Evolutionary conservation across 768 basidiomycete genomes (phyloP).

Genomic region (Boletus sensibilis): DNA sequence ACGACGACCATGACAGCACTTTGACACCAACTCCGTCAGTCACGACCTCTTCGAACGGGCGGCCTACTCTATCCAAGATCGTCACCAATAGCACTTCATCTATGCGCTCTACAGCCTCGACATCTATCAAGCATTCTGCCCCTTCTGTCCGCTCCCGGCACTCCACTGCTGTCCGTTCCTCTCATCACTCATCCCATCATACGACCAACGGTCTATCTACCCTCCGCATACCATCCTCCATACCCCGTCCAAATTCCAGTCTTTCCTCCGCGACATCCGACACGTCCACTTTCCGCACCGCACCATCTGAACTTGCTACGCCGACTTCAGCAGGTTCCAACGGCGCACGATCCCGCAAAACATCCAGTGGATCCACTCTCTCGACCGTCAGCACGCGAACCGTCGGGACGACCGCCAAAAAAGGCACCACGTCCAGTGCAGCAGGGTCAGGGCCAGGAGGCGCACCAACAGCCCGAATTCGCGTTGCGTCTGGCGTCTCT

Average conservation of each 20-base stretch:
- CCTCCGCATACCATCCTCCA: constrained; percentile 31
- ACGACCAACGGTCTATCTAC: constrained; percentile 25
- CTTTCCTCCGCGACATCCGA: constrained; percentile 34
- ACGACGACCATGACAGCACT: constrained; percentile 11
- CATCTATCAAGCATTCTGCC: constrained; percentile 15
- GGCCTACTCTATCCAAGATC: constrained; percentile 27
- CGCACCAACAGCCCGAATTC: constrained; percentile 6
- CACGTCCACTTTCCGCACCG: constrained; percentile 31
- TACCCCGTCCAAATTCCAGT: constrained; percentile 27
- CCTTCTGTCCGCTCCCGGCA: constrained; percentile 21
- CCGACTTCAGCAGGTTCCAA: constrained; percentile 28
- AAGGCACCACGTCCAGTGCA: constrained; percentile 1
- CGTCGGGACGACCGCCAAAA: constrained; percentile 28
- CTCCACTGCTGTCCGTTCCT: constrained; percentile 27
- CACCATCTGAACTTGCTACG: constrained; percentile 28
- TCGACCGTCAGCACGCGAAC: constrained; percentile 33
- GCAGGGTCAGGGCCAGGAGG: constrained; percentile 12
- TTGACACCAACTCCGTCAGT: constrained; percentile 17
- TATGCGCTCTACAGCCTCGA: constrained; percentile 20
- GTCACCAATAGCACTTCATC: constrained; percentile 28
- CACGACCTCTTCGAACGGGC: constrained; percentile 17
- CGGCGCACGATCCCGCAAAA: constrained; percentile 29
- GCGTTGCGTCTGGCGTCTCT: constrained; percentile 31
- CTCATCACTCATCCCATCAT: constrained; percentile 20
- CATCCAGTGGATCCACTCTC: constrained; percentile 29